Base-by-base conservation (phyloP, 176 grass and related monocot species). In the Aechmea fasciata region DNA sequence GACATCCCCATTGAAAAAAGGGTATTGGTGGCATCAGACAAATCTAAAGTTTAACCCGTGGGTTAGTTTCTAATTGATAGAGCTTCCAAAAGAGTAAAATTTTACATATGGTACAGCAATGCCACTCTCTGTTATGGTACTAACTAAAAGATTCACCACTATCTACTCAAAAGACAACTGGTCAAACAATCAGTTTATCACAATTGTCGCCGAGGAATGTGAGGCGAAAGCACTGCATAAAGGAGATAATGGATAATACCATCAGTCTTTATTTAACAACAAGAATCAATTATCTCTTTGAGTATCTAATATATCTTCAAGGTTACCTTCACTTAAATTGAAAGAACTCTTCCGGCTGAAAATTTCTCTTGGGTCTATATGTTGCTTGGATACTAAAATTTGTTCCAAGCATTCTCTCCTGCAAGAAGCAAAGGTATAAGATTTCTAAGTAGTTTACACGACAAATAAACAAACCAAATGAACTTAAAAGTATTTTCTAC, bases 311-410 rank as follows among this genome's bases (percentile, higher is more conserved):
- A 52, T 7, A 3, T 41, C 33, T 79, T 71, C 47, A 75, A 54
- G 48, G 3, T 81, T 78, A 96, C 87, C 91, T 70, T 91, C 76
- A 69, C 29, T 75, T 72, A 87, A 52, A 69, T 61, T 67, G 67
- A 85, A 90, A 81, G 82, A 87, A 51, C 67, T 63, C 62, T 96
- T 88, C 13, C 13, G 70, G 64, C 65, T 52, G 72, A 96, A 91
- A 57, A 85, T 73, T 55, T 71, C 72, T 70, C 48, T 71, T 10
- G 87, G 80, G n/a, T 88, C 78, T 54, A 83, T 48, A 65, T 52
- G 50, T 49, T 70, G 61, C 79, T 85, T 85, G n/a, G 71, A 83
- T 65, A 81, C n/a, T 13, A 88, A 71, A 29, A 79, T 83, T 70
- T 77, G 76, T 47, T 85, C 49, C 28, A 91, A 63, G 62, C 49